Evolutionary conservation across 2,329 filamentous ascomycete species (phyloP), one percentile per base, ranked within the genome.

Genomic region (Fusarium sp.): DNA sequence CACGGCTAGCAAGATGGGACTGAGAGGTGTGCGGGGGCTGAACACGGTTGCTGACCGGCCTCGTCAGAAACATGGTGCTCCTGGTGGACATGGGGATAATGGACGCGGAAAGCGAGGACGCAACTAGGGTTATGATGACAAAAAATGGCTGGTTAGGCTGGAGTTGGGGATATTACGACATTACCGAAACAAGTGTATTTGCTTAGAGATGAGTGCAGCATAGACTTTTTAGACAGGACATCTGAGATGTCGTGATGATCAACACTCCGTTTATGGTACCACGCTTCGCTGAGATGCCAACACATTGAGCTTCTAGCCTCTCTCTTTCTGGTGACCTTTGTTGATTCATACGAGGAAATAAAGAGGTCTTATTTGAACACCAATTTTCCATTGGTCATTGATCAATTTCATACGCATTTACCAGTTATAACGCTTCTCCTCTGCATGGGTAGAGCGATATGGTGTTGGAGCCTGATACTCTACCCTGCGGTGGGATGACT

Each of bases 1-100:
- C 42, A 84, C 82, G 0, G 83, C 88, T 10, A 80, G 83, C 14
- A 90, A 90, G 83, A 90, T 90, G 88, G 88, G 88, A 0, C 76
- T 90, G 52, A 84, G 84, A 67, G 87, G 87, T 14, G 83, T 84
- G 3, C 81, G 77, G 39, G 88, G 88, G 0, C 76, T 90, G 18
- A 82, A 81, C 9, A 77, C 86, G 21, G 81, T 85, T 16, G 82
- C 86, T 2, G 83, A 86, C 60, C 79, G 80, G 27, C 84, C 84
- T 37, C 79, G 81, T 31, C 61, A 61, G 29, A 73, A 67, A 45
- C 79, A 70, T 37, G 60, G 70, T 29, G 69, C 64, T 46, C 54
- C 65, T 44, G 65, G 65, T 18, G 65, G 65, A 21, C 63, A 63
- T 1, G 58, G 46, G 16, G 59, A 63, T 45, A 35, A 52, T 29